A percentile compares a stretch with the other conserved stretches of the same genome.
Evolutionary conservation across 345 rosid species (phyloP).

Genomic region (Eutrema heterophyllum): DNA sequence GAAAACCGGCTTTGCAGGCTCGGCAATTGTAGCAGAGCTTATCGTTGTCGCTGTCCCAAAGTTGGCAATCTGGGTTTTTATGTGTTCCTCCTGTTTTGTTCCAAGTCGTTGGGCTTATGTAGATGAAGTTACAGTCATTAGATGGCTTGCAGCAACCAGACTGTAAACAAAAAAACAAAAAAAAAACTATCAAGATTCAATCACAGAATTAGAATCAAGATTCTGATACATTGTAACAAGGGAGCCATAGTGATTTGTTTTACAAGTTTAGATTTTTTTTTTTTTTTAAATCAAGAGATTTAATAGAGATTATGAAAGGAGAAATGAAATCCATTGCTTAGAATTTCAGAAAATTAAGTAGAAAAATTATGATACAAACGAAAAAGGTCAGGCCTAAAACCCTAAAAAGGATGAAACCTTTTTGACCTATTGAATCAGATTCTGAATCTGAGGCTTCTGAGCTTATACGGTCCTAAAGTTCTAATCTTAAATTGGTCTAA

Average conservation of each 20-base stretch:
- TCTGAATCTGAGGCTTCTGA: neutral
- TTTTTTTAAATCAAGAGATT: neutral
- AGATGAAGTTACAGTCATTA: slow-evolving; percentile 57
- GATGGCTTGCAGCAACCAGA: slow-evolving; percentile 97
- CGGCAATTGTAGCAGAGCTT: slow-evolving; percentile 69
- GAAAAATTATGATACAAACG: too few species aligned
- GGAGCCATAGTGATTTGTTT: neutral
- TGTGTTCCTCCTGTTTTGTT: slow-evolving; percentile 10
- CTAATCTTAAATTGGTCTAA: neutral
- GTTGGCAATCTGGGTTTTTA: slow-evolving; percentile 51
- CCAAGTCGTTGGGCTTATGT: slow-evolving; percentile 62
- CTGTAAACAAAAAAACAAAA: slow-evolving; percentile 42
- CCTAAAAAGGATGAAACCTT: neutral
- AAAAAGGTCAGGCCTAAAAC: too few species aligned
- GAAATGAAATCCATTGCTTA: neutral
- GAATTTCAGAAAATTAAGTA: too few species aligned
- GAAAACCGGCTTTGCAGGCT: slow-evolving; percentile 86
- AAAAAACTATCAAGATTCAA: neutral
- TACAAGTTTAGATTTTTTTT: neutral
- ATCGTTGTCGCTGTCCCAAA: slow-evolving; percentile 39
- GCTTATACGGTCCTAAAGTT: neutral
- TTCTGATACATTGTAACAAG: neutral
- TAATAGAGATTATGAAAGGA: neutral
- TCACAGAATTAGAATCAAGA: neutral
- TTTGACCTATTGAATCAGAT: neutral